Evolutionary conservation across 495 filamentous ascomycete species (phyloP), one percentile per base, ranked within the genome.

Genomic region (Aspergillus affinis): DNA sequence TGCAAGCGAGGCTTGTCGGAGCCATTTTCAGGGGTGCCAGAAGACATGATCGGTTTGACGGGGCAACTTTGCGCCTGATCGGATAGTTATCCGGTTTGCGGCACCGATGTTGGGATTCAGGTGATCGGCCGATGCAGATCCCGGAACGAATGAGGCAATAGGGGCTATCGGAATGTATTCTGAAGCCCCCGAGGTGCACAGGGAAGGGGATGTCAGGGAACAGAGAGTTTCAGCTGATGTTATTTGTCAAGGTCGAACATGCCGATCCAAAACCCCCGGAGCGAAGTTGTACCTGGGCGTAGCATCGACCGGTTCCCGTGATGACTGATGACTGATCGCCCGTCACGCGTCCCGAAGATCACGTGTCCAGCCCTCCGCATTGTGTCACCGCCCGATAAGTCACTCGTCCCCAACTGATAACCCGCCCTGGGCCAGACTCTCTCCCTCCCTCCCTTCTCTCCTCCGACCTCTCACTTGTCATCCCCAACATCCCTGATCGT

Each of bases 111-210:
- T 54, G 52, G 55, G 59, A 61, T 63, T 52, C 67, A 72, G 69
- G 66, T 73, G 72, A 74, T 72, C 69, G 68, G 68, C 63, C 62
- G 62, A 63, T 67, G 66, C 63, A 65, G 72, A 67, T 71, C 60
- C 48, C 50, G 32, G 61, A 46, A 55, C 46, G 32, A 61, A 48
- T 56, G 49, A 26, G 44, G 50, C 21, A 52, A 29, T 29, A 21
- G 50, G 4, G 36, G 36, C 36, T 41, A 41, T 41, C 36, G 36
- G 36, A 17, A 41, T 17, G 36, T 41, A 15, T 15, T 41, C 13
- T 13, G 36, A 10, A 15, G 13, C 13, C 36, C 36, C 36, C 36
- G 51, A 13, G 8, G 36, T 41, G 15, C 12, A 17, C 10, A 15
- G 6, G 13, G 13, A 52, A 52, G 36, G 13, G 12, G 13, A 15